Evolutionary conservation across 2,329 filamentous ascomycete species (phyloP), one percentile per base, ranked within the genome.

Genomic region (Monilinia fructicola): DNA sequence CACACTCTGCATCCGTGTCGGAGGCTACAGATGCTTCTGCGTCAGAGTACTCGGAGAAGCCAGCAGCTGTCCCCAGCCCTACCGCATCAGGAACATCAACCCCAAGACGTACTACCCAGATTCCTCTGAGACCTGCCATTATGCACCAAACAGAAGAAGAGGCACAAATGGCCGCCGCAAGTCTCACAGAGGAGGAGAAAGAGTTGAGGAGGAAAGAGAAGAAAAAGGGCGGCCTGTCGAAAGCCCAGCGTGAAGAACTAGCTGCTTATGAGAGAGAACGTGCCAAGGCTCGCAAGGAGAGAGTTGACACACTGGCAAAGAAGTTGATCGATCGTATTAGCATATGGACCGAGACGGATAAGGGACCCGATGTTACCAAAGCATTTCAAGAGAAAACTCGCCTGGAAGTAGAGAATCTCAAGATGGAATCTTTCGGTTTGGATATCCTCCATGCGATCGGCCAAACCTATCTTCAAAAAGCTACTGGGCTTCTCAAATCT

Each of bases 391-490:
- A 94, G 77, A 97, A 99, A 85, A 97, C 91, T 72, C 87, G 89
- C 52, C 87, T 98, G 52, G 95, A 99, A 80, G 92, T 96, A 35
- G 95, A 99, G 81, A 96, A 98, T 76, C 83, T 99, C 73, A 99
- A 98, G 84, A 99, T 99, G 92, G 95, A 99, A 80, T 96, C 91
- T 0, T 99, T 99, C 74, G 95, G 95, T 62, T 84, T 99, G 53
- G 95, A 99, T 70, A 98, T 98, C 73, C 83, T 97, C 59, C 94
- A 98, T 78, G 93, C 95, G 55, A 96, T 99, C 74, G 95, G 95
- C 21, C 85, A 90, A 72, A 96, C 92, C 4, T 99, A 99, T 78
- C 80, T 95, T 38, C 87, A 88, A 77, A 98, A 98, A 80, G 92
- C 90, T 4, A 91, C 90, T 1, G 89, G 89, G 1, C 89, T 97